Evolutionary conservation across 2,329 filamentous ascomycete species (phyloP), one percentile per base, ranked within the genome.

Genomic region (Fusarium succisae): DNA sequence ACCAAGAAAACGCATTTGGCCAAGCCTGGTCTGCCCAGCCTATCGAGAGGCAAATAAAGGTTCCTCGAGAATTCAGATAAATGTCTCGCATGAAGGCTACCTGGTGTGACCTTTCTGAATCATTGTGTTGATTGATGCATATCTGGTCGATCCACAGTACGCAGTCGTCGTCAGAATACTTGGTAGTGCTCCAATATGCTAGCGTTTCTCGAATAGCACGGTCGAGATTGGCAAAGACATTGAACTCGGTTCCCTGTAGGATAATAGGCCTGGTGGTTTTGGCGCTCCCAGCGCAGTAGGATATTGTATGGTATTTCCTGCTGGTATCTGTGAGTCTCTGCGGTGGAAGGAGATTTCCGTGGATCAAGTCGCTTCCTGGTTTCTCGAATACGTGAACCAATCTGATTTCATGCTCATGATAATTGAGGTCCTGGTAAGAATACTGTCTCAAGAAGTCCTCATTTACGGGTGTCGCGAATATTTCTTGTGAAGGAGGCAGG

Each of bases 391-490:
- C 3, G 7, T 30, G 53, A 6, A 55, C 15, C 20, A 55, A 17
- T 55, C 53, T 55, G 11, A 55, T 43, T 30, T 41, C 53, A 18
- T 55, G 26, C 17, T 30, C 11, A 1, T 6, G 8, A n/a, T 3
- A 17, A 11, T 41, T 22, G 8, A 43, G 26, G 2, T 30, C 37
- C 0, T 1, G 14, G 2, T 55, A 55, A 1, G 53, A 15, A 6
- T 30, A 8, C 2, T 43, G 14, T 0, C 2, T 10, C 20, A 30
- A 20, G 26, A 55, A 55, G 0, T 41, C 0, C 18, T 24, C 26
- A 24, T 55, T 55, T 30, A 3, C 14, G 6, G 53, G 37, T 3
- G 53, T 55, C 3, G 26, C 37, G 18, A 55, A 55, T 28, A 43
- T 43, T n/a, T 55, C 26, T 43, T 38, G 3, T 28, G n/a, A 9